Evolutionary conservation across 306 rosid genomes (phyloP).

Genomic region (Cyamopsis tetragonoloba): DNA sequence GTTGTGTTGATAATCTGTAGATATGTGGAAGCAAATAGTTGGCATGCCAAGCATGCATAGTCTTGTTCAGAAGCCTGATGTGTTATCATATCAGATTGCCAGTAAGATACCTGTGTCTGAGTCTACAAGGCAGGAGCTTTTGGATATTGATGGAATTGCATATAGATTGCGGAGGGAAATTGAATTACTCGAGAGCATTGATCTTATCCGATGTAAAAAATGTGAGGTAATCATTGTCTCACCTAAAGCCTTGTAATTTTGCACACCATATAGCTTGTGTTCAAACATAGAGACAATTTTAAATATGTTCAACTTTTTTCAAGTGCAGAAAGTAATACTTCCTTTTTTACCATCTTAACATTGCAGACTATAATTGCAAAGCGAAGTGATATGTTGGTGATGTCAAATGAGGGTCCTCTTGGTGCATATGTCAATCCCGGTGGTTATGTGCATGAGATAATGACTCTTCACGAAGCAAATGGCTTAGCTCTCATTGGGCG

Average conservation of each 20-base stretch:
- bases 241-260: neutral
- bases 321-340: constrained; percentile 8
- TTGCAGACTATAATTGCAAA: constrained; percentile 75
- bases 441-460: constrained; percentile 80
- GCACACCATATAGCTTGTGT: constrained; percentile 4
- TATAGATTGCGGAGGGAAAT: constrained; percentile 93
- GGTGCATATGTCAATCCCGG: constrained; percentile 82
- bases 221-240: constrained; percentile 56
- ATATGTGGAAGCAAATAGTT: constrained; percentile 86
- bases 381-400: constrained; percentile 91
- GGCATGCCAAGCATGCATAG: constrained; percentile 78
- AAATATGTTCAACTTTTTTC: neutral
- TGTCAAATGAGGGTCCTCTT: constrained; percentile 96
- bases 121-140: constrained; percentile 91
- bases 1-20: constrained; percentile 43
- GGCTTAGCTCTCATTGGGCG: constrained; percentile 66
- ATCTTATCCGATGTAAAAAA: constrained; percentile 69
- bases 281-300: neutral
- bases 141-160: constrained; percentile 82
- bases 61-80: constrained; percentile 74
- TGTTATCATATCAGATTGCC: constrained; percentile 80
- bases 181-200: constrained; percentile 77
- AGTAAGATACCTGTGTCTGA: constrained; percentile 96
- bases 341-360: constrained; percentile 6
- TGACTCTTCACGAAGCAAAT: constrained; percentile 73